Base-by-base conservation (phyloP, 2,329 filamentous ascomycete species). In the Sordariomycetes sp. region DNA sequence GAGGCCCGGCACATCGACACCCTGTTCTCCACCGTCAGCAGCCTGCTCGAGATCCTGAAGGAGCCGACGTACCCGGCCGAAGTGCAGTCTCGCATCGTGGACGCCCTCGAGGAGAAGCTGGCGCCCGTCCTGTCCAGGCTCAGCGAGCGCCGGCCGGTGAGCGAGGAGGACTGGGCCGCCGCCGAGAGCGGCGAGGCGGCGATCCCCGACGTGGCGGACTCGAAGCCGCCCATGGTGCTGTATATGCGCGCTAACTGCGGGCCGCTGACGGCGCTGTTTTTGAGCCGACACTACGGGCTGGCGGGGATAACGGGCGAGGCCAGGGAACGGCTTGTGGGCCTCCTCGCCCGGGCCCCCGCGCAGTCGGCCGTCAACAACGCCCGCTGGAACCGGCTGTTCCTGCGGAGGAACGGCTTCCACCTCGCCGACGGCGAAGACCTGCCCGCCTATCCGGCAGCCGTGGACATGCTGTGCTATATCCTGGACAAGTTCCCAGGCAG, bases 1-100 rank as follows among this genome's bases (percentile, higher is more conserved):
- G 65, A 65, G 46, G 64, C 70, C 3, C 57, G 63, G 2, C 70
- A 73, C 32, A 65, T 68, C 16, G 71, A 74, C 43, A 65, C 70
- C 1, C 64, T 64, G 6, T 60, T 67, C 11, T 64, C 67, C 1
- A 65, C 70, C 22, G 57, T 70, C 5, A 61, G 60, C 50, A 68
- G 68, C 46, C 46, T 50, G 6, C 46, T 50, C 22, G 11, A 1
- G 1, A 50, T 50, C 6, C 10, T 50, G 46, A 60, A 58, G 37
- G 61, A 60, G 5, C 58, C 60, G 12, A 63, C 54, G 2, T 63
- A 57, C 16, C 25, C 60, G 2, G 40, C 58, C 0, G 46, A 60
- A 3, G 57, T 68, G 4, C 54, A 62, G 5, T 52, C 25, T 1
- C 60, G 51, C 1, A 65, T 72, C 6, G 58, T 71, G 1, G 64